A percentile compares a stretch with the other conserved stretches of the same genome.
Evolutionary conservation across 2,329 filamentous ascomycete genomes (phyloP).

Genomic region (Aspergillus bombycis): DNA sequence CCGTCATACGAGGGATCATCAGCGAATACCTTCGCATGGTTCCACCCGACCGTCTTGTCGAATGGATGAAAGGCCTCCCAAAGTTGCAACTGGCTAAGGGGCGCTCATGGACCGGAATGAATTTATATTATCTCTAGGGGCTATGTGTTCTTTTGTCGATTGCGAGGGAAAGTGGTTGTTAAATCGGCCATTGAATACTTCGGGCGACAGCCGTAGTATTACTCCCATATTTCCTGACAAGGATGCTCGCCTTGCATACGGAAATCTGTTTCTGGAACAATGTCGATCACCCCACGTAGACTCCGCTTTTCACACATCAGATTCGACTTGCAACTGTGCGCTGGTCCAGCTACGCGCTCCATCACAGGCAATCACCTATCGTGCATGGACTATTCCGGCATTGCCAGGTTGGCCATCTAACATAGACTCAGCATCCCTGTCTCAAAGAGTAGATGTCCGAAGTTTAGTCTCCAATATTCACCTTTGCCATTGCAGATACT

Average conservation of each 20-base stretch:
- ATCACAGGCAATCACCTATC: conserved; percentile 23
- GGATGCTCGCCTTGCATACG: neutral
- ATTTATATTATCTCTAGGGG: conserved; percentile 16
- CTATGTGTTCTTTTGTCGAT: neutral
- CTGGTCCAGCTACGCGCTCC: conserved; percentile 20
- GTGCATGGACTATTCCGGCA: conserved; percentile 8
- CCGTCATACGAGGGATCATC: conserved; percentile 9
- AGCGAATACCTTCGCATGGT: conserved; percentile 22
- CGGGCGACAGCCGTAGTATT: neutral
- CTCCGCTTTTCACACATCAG: conserved; percentile 3
- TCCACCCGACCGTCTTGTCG: conserved; percentile 18
- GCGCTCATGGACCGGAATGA: conserved; percentile 12
- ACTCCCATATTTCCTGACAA: neutral
- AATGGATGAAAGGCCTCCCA: conserved; percentile 22
- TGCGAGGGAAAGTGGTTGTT: neutral
- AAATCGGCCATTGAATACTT: conserved; percentile 11
- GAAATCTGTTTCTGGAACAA: conserved; percentile 16
- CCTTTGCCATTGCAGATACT: neutral
- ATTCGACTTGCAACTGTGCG: conserved; percentile 7
- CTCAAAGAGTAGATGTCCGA: too few species aligned
- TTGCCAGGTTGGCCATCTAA: neutral
- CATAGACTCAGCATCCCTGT: too few species aligned
- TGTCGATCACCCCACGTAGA: conserved; percentile 17
- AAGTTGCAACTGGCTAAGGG: conserved; percentile 15
- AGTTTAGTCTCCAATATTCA: too few species aligned